Conservation (phyloP, 495 filamentous ascomycete species). For the Trichoderma parareesei region DNA sequence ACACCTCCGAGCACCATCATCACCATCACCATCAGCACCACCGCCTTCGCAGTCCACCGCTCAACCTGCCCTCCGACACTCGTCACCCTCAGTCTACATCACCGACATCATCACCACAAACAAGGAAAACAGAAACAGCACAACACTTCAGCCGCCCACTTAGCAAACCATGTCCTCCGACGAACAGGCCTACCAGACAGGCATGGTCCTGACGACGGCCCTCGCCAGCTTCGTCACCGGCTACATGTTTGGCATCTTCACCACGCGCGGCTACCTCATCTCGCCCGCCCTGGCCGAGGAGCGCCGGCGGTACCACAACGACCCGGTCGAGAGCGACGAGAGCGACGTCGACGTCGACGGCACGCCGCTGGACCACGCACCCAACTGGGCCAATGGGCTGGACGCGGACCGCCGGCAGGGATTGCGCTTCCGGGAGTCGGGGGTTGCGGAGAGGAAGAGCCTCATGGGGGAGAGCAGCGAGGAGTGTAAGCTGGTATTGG, state of each 20-base stretch:
- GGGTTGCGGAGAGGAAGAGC: conserved; percentile 13
- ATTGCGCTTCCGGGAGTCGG: conserved; percentile 19
- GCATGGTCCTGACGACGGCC: conserved; percentile 51
- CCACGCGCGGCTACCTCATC: conserved; percentile 42
- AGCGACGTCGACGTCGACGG: conserved; percentile 46
- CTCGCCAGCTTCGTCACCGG: conserved; percentile 55
- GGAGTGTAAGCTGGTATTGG: conserved; percentile 89
- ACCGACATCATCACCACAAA: not conserved
- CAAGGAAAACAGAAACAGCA: not conserved
- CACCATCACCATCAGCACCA: not conserved
- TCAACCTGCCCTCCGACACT: not conserved
- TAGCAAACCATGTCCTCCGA: conserved; percentile 2
- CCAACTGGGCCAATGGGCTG: conserved; percentile 48
- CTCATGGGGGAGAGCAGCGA: conserved; percentile 43
- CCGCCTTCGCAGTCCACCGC: not conserved
- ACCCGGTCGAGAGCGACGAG: conserved; percentile 43
- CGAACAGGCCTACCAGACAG: conserved; percentile 12
- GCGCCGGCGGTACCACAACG: conserved; percentile 24
- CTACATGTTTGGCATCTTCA: conserved; percentile 48
- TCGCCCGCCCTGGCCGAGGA: conserved; percentile 32
- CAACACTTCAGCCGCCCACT: not conserved
- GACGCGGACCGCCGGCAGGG: conserved; percentile 43
- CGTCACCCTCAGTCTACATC: not conserved
- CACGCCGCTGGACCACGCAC: conserved; percentile 46
- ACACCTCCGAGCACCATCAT: not conserved